Conservation (phyloP, 345 rosid species). For the Salix caprea region DNA sequence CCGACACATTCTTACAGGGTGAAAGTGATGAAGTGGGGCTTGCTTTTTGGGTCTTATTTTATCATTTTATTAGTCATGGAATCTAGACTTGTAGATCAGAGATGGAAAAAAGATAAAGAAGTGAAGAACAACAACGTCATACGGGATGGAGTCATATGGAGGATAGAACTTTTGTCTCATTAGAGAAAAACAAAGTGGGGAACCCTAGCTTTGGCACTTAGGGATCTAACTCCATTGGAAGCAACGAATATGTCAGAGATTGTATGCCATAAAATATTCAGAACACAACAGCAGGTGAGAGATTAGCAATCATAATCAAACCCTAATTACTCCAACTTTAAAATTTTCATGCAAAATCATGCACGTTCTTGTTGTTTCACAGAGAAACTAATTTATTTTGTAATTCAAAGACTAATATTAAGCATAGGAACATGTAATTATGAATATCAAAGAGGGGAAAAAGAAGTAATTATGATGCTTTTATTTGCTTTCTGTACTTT, state of each 20-base stretch:
- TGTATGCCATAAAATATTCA: neutral
- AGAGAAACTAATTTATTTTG: neutral
- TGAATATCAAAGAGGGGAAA: neutral
- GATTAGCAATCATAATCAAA: neutral
- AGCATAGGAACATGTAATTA: neutral
- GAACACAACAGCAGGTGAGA: neutral
- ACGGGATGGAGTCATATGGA: constrained; percentile 11
- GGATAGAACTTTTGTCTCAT: constrained; percentile 44
- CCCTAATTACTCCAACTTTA: constrained; percentile 2
- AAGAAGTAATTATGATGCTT: neutral
- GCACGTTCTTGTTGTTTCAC: constrained; percentile 20
- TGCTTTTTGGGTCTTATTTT: neutral
- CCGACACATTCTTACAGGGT: constrained; percentile 34
- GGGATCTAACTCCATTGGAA: constrained; percentile 38
- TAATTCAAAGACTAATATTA: neutral
- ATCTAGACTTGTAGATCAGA: constrained; percentile 20
- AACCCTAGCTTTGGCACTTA: constrained; percentile 33
- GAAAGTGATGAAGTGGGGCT: constrained; percentile 23
- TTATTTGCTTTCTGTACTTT: neutral
- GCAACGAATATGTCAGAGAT: constrained; percentile 59
- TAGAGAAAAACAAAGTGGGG: constrained; percentile 40
- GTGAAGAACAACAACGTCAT: neutral
- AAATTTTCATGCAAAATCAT: constrained; percentile 44
- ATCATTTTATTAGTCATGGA: constrained; percentile 8
- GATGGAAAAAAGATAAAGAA: constrained; percentile 18